Percentiles rank a stretch among this genome's conserved stretches.
Evolutionary conservation across 495 filamentous ascomycete species (phyloP).

Genomic region (Penicillium flavigenum): DNA sequence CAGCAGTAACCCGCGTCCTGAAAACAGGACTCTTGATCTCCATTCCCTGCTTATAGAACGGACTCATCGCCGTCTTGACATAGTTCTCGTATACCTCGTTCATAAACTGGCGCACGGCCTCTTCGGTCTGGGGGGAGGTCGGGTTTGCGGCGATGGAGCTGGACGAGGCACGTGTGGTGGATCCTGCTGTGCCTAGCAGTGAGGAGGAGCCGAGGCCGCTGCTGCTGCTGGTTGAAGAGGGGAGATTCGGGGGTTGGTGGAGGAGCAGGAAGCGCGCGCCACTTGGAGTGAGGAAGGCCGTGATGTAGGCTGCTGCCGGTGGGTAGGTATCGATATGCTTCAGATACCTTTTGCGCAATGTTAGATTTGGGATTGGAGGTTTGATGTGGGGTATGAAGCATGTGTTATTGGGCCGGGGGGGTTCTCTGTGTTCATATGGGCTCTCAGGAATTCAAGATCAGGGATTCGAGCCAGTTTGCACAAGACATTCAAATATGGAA

Average conservation of each 20-base stretch:
- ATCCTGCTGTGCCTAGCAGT: slow-evolving; percentile 30
- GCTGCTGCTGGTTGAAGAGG: slow-evolving; percentile 32
- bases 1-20: slow-evolving; percentile 71
- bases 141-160: slow-evolving; percentile 75
- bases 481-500: neutral
- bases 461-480: neutral
- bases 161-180: slow-evolving; percentile 53
- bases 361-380: slow-evolving; percentile 12
- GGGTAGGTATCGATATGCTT: slow-evolving; percentile 94
- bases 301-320: slow-evolving; percentile 72
- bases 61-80: slow-evolving; percentile 96
- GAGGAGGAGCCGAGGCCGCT: slow-evolving; percentile 35
- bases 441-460: neutral
- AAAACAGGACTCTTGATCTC: slow-evolving; percentile 84
- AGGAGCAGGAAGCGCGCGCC: slow-evolving; percentile 81
- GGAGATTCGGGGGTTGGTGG: slow-evolving; percentile 64
- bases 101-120: slow-evolving; percentile 92
- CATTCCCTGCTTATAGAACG: slow-evolving; percentile 83
- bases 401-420: neutral
- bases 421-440: neutral
- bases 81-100: slow-evolving; percentile 90
- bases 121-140: slow-evolving; percentile 82
- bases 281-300: slow-evolving; percentile 79
- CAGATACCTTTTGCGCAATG: slow-evolving; percentile 66
- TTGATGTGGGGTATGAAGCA: neutral